A percentile compares a stretch with the other conserved stretches of the same genome.
phyloP scores from a whole-genome alignment of 495 filamentous ascomycete genomes.

The Apiosordaria backusii region DNA sequence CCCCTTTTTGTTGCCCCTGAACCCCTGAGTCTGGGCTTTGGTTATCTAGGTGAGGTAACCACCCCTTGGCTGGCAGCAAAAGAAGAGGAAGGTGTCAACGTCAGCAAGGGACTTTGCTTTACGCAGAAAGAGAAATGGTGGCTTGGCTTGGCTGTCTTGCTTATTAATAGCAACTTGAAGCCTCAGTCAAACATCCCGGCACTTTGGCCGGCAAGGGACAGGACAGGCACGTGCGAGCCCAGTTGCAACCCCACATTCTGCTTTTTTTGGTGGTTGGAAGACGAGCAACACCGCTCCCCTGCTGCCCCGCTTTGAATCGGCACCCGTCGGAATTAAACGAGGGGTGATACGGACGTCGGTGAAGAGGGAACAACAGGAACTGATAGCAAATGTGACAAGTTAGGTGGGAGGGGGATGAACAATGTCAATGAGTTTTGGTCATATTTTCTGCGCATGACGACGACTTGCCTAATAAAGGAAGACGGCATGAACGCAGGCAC shows the following conservation, averaged over 20 bases:
- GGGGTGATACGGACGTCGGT: neutral
- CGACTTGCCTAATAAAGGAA: neutral
- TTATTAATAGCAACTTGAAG: neutral
- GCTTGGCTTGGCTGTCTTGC: neutral
- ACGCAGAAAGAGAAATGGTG: neutral
- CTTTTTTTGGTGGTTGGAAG: neutral
- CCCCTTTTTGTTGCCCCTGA: neutral
- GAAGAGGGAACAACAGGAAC: neutral
- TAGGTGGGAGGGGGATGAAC: no score
- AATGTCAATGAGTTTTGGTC: neutral
- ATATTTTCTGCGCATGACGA: neutral
- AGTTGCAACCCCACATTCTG: neutral
- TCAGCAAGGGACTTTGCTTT: neutral
- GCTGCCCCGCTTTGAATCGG: constrained; percentile 2
- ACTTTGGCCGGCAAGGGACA: neutral
- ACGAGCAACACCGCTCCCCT: neutral
- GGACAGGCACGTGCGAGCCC: neutral
- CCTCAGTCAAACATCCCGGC: no score
- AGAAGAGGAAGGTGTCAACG: neutral
- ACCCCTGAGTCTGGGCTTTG: neutral
- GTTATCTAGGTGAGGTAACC: neutral
- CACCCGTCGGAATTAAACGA: constrained; percentile 4
- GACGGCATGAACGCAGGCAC: neutral
- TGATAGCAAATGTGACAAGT: neutral
- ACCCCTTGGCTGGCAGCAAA: neutral